Evolutionary conservation across 2,329 filamentous ascomycete species (phyloP).

Genomic region (Cytospora piceicola): DNA sequence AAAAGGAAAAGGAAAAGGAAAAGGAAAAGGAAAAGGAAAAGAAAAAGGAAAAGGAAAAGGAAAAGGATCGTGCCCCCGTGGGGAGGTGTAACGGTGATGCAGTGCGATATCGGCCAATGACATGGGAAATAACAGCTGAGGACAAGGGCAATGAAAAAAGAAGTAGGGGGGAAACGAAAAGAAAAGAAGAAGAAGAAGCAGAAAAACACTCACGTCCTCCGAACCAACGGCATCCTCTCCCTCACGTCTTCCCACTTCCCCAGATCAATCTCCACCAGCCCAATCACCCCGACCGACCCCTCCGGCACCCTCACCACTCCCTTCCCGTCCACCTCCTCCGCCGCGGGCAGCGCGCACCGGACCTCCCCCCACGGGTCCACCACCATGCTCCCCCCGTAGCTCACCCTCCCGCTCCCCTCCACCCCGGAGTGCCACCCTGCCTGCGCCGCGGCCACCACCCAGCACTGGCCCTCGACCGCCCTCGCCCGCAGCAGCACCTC

Average conservation of each 20-base stretch:
- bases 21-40: background rate
- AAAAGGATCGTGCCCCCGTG: background rate
- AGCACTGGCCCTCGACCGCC: constrained; percentile 88
- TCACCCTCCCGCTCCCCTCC: constrained; percentile 54
- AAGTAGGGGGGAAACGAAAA: background rate
- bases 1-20: background rate
- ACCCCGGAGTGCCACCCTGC: constrained; percentile 67
- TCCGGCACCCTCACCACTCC: constrained; percentile 44
- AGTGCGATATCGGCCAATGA: background rate
- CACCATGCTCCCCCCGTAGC: constrained; percentile 85
- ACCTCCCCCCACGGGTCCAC: constrained; percentile 87
- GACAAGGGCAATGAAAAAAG: background rate
- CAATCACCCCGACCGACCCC: constrained; percentile 51
- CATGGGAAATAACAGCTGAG: background rate
- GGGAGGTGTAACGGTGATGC: background rate
- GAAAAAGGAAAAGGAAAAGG: background rate
- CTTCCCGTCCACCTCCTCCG: constrained; percentile 53
- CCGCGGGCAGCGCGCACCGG: constrained; percentile 58
- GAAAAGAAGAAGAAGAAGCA: constrained; percentile 6
- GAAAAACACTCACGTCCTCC: constrained; percentile 53
- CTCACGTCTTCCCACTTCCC: constrained; percentile 52
- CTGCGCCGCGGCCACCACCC: constrained; percentile 86
- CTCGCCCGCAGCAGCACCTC: constrained; percentile 75
- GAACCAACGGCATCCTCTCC: constrained; percentile 55
- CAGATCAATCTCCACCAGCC: constrained; percentile 59